Evolutionary conservation across 768 basidiomycete genomes (phyloP), one percentile per base, ranked within the genome.

Genomic region (Leccinum fibrillosum): DNA sequence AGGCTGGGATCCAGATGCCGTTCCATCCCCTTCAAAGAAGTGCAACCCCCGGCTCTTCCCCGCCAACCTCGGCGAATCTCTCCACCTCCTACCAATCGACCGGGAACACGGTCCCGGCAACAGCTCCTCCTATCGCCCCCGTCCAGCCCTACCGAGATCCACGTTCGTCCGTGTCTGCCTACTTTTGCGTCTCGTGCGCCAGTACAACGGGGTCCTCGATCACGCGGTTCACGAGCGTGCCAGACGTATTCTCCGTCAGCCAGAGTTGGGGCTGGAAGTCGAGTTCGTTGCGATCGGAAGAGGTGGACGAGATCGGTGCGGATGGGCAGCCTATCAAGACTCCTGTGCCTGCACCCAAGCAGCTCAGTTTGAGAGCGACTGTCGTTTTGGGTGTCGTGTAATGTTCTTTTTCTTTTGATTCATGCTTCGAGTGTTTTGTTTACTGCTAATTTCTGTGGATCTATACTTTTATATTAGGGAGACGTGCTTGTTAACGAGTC

Each of bases 211-310:
- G 94, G 3, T 84, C 90, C 7, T 86, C 86, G 30, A 79, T 93
- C 67, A 94, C 91, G 53, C 80, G 86, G 39, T 96, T 96, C 70
- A 83, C 86, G 50, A 94, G 91, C 62, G 82, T 87, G 3, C 94
- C 94, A 1, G 94, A 97, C 67, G 79, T 82, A 44, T 96, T 97
- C 69, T 80, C 86, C 28, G 79, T 93, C 48, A 85, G 86, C 59
- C 92, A 94, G 78, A 92, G 89, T 61, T 96, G 94, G 94, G 94
- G 94, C 0, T 95, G 94, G 94, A 94, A 93, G 75, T 81, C 80
- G 54, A 80, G 78, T 57, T 81, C 81, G 19, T 67, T 87, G 52
- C 68, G 80, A 13, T 78, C 77, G n/a, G 82, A 85, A 53, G 83
- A 69, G 56, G 77, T 80, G 64, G 66, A 76, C 59, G 67, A 84